Evolutionary conservation across 768 basidiomycete genomes (phyloP).

Genomic region (Amylocystis lapponica): DNA sequence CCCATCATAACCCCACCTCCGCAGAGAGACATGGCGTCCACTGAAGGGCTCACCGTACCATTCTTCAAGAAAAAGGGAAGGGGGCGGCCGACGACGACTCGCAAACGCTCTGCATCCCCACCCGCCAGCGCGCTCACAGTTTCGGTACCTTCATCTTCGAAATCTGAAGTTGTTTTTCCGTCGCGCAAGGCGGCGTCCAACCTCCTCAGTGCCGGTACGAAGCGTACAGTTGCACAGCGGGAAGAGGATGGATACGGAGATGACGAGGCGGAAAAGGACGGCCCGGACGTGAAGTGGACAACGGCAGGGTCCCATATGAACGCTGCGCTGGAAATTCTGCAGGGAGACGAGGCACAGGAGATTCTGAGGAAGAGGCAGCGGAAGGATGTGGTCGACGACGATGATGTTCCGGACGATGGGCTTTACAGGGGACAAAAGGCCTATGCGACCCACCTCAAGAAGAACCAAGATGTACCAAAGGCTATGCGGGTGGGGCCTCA

Average conservation of each 20-base stretch:
- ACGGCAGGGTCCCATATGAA: constrained; percentile 70
- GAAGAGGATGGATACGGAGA: constrained; percentile 47
- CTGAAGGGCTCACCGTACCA: constrained; percentile 50
- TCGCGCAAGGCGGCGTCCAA: constrained; percentile 60
- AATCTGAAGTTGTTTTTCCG: constrained; percentile 75
- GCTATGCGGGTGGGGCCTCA: constrained; percentile 84
- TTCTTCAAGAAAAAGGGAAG: constrained; percentile 90
- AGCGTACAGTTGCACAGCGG: constrained; percentile 49
- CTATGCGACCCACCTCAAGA: constrained; percentile 77
- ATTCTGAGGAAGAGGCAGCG: constrained; percentile 63
- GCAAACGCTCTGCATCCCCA: constrained; percentile 75
- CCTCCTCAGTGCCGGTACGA: constrained; percentile 74
- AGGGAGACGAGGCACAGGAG: constrained; percentile 78
- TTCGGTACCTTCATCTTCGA: constrained; percentile 33
- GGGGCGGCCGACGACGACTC: constrained; percentile 65
- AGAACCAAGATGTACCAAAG: constrained; percentile 79
- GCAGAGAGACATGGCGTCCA: constrained; percentile 8
- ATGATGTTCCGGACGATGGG: constrained; percentile 69
- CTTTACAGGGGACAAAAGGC: constrained; percentile 81
- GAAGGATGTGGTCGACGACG: constrained; percentile 43
- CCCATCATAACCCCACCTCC: too few relatives aligned
- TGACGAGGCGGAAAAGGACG: constrained; percentile 40
- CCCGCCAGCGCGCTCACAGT: constrained; percentile 24
- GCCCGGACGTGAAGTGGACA: constrained; percentile 74
- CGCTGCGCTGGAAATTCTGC: constrained; percentile 67